These are phyloP conservation scores for Paramecium caudatum DNA, from an alignment of 73 alveolate genomes.

Conservation along the genomic window DNA sequence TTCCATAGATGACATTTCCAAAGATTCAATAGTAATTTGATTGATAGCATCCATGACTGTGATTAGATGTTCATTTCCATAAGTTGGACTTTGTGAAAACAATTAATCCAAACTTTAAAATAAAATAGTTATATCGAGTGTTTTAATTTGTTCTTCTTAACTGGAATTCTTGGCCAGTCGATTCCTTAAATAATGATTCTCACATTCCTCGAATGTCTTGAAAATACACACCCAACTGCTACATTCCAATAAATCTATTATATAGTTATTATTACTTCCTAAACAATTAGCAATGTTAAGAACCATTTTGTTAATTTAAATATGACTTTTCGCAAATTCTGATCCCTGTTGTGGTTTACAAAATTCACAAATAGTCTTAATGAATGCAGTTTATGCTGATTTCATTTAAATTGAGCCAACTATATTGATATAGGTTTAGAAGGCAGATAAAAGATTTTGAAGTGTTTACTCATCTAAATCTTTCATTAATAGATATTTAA, in stretches of 20 bases:
- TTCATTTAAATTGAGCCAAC: slow-evolving; percentile 60
- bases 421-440: background rate
- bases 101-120: slow-evolving; percentile 58
- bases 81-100: slow-evolving; percentile 55
- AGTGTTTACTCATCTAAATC: slow-evolving; percentile 28
- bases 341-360: slow-evolving; percentile 13
- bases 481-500: slow-evolving; percentile 15
- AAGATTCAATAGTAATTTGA: slow-evolving; percentile 38
- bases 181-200: slow-evolving; percentile 56
- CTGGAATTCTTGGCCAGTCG: slow-evolving; percentile 43
- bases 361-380: slow-evolving; percentile 50
- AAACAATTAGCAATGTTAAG: slow-evolving; percentile 62
- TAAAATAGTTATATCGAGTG: slow-evolving; percentile 24
- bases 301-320: slow-evolving; percentile 60
- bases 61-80: slow-evolving; percentile 54
- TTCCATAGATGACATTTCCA: background rate
- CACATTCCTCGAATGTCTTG: slow-evolving; percentile 61
- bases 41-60: slow-evolving; percentile 59
- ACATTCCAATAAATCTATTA: slow-evolving; percentile 55
- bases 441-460: slow-evolving; percentile 26
- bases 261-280: slow-evolving; percentile 46
- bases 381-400: slow-evolving; percentile 50
- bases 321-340: slow-evolving; percentile 55
- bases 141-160: slow-evolving; percentile 33
- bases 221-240: slow-evolving; percentile 60